Base-by-base conservation (phyloP, 2,329 filamentous ascomycete genomes). In the Fusarium continuum region DNA sequence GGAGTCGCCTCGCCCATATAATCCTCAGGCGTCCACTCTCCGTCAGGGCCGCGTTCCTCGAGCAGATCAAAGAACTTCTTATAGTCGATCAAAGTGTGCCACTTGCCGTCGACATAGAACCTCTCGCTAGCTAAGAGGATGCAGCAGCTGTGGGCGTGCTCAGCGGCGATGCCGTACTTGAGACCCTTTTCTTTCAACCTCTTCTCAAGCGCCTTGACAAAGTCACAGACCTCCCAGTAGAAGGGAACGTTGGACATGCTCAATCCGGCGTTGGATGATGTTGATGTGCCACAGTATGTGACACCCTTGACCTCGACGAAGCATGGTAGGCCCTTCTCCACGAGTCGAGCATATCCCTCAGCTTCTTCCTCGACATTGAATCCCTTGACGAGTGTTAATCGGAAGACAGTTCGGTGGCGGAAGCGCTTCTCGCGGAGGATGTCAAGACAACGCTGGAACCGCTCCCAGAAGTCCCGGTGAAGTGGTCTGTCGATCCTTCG, bases 191-290 rank as follows among this genome's bases (percentile, higher is more conserved):
- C 82, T 31, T 82, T 79, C 11, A 98, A 81, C 59, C 90, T 88
- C 28, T 79, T 78, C 62, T 93, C 87, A 0, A 97, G 83, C 1
- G 90, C 88, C 32, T 85, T 83, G 9, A 96, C 93, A 72, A 97
- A 98, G 3, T 88, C 87, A 29, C 86, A 86, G 4, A 97, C 91
- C 77, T 97, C 94, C 75, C 91, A 89, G 78, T 97, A 98, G 73
- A 97, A 98, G 0, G 94, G 94, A 9, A 98, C 95, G 73, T 98
- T 98, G 71, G 92, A 87, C 94, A 98, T 98, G n/a, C 88, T 95
- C 40, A 98, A 82, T 0, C 94, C 94, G 1, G 92, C 93, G 48
- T 89, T 90, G 5, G 91, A 89, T 8, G 91, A 91, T 1, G 92
- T 92, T 8, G 89, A 89, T 0, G 94, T 98, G 34, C 95, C 95